Evolutionary conservation across 2,329 filamentous ascomycete genomes (phyloP), one percentile per base, ranked within the genome.

Genomic region (Scedosporium aurantiacum): DNA sequence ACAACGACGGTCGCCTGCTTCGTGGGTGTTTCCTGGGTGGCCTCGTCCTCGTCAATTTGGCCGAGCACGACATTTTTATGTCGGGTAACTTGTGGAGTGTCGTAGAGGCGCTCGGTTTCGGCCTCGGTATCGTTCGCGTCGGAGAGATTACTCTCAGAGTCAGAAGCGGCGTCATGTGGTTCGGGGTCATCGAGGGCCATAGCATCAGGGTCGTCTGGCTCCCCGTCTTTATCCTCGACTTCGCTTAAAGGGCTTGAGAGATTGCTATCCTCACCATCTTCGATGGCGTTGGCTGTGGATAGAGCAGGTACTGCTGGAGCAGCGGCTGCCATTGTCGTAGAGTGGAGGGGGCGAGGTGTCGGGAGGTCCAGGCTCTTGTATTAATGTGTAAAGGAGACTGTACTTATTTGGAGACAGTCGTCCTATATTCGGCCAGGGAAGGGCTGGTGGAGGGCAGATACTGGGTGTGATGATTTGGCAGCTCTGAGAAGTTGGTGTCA

Each of bases 221-320:
- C 87, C 52, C 79, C 82, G 64, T 90, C 86, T 68, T 84, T 84
- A 68, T 96, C 90, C 69, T 92, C 91, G 62, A 96, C 89, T 68
- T 97, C 93, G 76, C 91, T 97, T 67, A 97, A 80, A 69, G 91
- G 94, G 74, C 93, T 97, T 45, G 92, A 97, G 60, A 89, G 80
- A 71, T 85, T 86, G 71, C 88, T 89, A 68, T 86, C 85, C 67
- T 82, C 82, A 64, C 77, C 76, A 68, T 82, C 81, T 65, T 75
- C 74, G 58, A 73, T 69, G 63, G 77, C 73, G 65, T 75, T 74
- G 63, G 70, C 70, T 58, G 80, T 78, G 64, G 79, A 77, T 67
- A 78, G 76, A 66, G 78, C 78, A 67, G 76, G 74, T 70, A 76
- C 74, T 67, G 80, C 74, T 68, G 77, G 77, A 69, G 78, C 78